Base-by-base conservation (phyloP, 176 grass and related monocot species). In the Triticum timopheevii region DNA sequence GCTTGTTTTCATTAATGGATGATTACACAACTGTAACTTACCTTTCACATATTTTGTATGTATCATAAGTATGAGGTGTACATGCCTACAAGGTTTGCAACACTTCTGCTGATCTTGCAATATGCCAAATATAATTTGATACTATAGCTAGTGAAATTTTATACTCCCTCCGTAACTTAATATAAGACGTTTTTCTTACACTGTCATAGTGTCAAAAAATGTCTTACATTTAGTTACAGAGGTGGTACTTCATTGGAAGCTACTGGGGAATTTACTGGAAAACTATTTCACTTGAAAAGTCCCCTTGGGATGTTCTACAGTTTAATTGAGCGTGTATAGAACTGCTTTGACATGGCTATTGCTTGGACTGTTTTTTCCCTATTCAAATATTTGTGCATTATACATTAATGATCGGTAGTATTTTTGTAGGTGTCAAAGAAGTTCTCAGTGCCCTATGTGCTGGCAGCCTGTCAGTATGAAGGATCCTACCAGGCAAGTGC, bases 381-480 rank as follows among this genome's bases (percentile, higher is more conserved):
- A 10, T 73, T 85, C 50, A 87, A 86, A 72, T 87, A 56, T 71
- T 33, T 59, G 25, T 13, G 31, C 12, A 22, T 80, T 84, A 71
- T 13, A 39, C 9, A n/a, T 80, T 86, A 71, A 73, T 84, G 73
- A 49, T 91, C 77, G 38, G 34, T 82, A 5, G 22, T 66, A 63
- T 25, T 56, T 76, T 85, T 77, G 6, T 85, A 98, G 97, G 97
- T 98, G 92, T 38, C 97, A 98, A 80, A 90, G 97, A 84, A 98
- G 97, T 88, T 94, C 94, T 28, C 97, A 98, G 61, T 98, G 97
- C 78, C 97, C 97, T 47, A 98, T 98, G 94, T 98, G 97, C 68
- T 98, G 97, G 90, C 94, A 93, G 56, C 6, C 87, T 81, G 91
- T 98, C 73, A 89, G 82, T 80, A 85, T 98, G 94, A 95, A 96